Conservation (phyloP, 805 yeast species). For the Pichia nanzhaoensis region DNA sequence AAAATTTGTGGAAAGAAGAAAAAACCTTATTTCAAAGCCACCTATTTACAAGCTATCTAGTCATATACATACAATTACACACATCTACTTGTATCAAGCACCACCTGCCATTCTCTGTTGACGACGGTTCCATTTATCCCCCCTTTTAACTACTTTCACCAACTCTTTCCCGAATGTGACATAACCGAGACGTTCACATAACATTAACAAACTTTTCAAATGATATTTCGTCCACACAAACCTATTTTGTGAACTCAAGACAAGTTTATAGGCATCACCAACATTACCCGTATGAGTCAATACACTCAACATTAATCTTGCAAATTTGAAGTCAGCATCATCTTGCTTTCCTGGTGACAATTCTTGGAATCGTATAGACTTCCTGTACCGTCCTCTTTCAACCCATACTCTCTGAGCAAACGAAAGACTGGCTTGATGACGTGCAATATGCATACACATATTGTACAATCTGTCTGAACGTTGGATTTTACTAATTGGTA, state of each 20-base stretch:
- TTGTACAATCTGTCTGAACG: slow-evolving; percentile 48
- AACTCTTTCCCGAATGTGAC: slow-evolving; percentile 26
- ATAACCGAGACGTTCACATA: slow-evolving; percentile 41
- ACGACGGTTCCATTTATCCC: slow-evolving; percentile 16
- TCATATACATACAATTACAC: too few species aligned
- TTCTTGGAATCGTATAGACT: slow-evolving; percentile 41
- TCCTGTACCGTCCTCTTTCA: slow-evolving; percentile 72
- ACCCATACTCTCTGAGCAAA: slow-evolving; percentile 67
- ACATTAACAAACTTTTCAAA: slow-evolving; percentile 35
- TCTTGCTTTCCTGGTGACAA: slow-evolving; percentile 34
- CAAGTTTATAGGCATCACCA: slow-evolving; percentile 64
- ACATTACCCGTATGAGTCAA: slow-evolving; percentile 49
- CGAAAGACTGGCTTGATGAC: slow-evolving; percentile 42
- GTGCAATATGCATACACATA: slow-evolving; percentile 61
- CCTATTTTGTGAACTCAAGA: slow-evolving; percentile 58
- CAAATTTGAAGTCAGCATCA: slow-evolving; percentile 58
- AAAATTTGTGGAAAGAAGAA: too few species aligned
- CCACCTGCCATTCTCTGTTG: not conserved
- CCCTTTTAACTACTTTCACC: slow-evolving; percentile 18
- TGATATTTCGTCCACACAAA: slow-evolving; percentile 60
- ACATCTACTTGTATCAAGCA: too few species aligned
- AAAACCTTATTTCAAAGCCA: too few species aligned
- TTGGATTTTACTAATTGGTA: slow-evolving; percentile 20
- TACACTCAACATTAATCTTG: slow-evolving; percentile 58
- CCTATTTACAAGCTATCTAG: too few species aligned